A percentile compares a stretch with the other conserved stretches of the same genome.
Conservation (phyloP, 768 basidiomycete species). For the Heimioporus sp. region DNA sequence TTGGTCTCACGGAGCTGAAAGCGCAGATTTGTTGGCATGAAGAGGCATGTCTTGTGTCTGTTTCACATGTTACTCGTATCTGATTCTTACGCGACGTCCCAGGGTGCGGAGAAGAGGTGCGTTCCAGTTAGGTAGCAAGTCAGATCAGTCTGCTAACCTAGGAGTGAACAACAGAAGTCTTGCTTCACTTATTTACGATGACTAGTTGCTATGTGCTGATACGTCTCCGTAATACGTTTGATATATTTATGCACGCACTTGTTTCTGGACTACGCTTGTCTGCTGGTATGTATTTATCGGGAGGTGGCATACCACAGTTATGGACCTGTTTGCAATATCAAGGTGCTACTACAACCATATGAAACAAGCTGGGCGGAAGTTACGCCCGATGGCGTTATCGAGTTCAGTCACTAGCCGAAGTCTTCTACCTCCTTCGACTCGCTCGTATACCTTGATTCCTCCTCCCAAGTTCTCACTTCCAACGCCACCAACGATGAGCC, state of each 20-base stretch:
- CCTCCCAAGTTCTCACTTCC: constrained; percentile 48
- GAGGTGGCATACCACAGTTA: background rate
- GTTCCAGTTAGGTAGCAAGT: no score
- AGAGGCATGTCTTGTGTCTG: no score
- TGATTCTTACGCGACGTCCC: no score
- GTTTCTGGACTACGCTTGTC: constrained; percentile 31
- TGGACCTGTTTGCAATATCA: background rate
- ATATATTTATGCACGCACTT: no score
- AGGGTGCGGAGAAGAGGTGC: no score
- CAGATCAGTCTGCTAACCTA: no score
- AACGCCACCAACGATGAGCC: constrained; percentile 63
- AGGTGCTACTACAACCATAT: constrained; percentile 28
- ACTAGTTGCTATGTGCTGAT: no score
- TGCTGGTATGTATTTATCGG: no score
- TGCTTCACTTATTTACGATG: no score
- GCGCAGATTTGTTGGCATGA: constrained; percentile 42
- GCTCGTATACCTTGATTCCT: constrained; percentile 71
- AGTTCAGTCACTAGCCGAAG: constrained; percentile 53
- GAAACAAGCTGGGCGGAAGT: constrained; percentile 34
- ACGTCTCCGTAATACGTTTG: no score
- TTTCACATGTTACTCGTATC: no score
- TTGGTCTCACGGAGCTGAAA: constrained; percentile 44
- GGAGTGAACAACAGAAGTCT: no score
- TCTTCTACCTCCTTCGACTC: constrained; percentile 55
- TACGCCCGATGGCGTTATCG: constrained; percentile 34